Percentiles rank a stretch among this genome's conserved stretches.
phyloP scores from a whole-genome alignment of 2,329 filamentous ascomycete genomes.

The Microcera coccophila region DNA sequence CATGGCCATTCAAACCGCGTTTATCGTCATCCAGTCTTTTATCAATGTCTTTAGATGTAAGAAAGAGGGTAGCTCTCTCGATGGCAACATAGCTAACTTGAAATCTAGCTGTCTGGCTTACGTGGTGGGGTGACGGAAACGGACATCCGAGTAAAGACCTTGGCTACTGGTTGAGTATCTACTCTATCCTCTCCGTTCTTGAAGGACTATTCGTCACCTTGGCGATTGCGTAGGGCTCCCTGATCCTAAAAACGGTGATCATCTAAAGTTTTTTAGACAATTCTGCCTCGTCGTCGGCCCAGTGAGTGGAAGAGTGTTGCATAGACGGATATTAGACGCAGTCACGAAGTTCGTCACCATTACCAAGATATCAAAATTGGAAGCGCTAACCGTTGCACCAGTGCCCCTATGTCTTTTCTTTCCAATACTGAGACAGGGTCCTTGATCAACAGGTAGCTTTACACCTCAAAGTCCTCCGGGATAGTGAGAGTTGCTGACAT shows the following conservation, averaged over 20 bases:
- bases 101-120: conserved; percentile 27
- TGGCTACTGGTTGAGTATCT: conserved; percentile 30
- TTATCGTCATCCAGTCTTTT: conserved; percentile 16
- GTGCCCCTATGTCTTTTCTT: conserved; percentile 27
- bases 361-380: too few species aligned
- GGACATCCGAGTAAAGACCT: conserved; percentile 23
- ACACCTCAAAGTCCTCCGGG: too few species aligned
- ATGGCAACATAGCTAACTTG: not conserved
- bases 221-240: conserved; percentile 24
- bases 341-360: conserved; percentile 26
- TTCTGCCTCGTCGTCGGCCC: conserved; percentile 26
- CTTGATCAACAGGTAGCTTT: conserved; percentile 27
- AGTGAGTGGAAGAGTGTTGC: conserved; percentile 23
- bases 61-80: conserved; percentile 5
- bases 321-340: conserved; percentile 21
- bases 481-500: not conserved
- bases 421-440: conserved; percentile 28
- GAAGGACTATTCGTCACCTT: conserved; percentile 23
- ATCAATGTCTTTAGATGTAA: conserved; percentile 25
- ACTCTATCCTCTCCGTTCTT: conserved; percentile 19
- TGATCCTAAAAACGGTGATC: not conserved
- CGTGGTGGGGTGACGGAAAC: conserved; percentile 31
- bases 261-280: conserved; percentile 15
- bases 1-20: conserved; percentile 12
- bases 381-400: conserved; percentile 1